Evolutionary conservation across 169 alveolate genomes (phyloP).

Genomic region (Perkinsus chesapeaki): DNA sequence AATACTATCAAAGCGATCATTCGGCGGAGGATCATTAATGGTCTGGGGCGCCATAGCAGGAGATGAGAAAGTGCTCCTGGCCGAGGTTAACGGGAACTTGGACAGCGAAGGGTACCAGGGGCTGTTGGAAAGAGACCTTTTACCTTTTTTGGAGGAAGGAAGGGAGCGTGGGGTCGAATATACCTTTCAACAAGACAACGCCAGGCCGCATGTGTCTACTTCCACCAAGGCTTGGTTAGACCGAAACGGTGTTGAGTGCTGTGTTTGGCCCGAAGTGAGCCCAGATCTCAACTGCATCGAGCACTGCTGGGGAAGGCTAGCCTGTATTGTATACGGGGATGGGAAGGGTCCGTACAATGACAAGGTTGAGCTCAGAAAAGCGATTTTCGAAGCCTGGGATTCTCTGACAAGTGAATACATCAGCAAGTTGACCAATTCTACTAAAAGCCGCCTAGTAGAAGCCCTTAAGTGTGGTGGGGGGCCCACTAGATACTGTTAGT

Average conservation of each 20-base stretch:
- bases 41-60: background rate
- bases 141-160: background rate
- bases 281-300: background rate
- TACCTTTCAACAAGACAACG: background rate
- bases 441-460: background rate
- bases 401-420: too few relatives aligned
- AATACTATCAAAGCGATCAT: too few relatives aligned
- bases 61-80: background rate
- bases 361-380: too few relatives aligned
- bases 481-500: background rate
- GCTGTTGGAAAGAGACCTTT: background rate
- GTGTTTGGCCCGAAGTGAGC: background rate
- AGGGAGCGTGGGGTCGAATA: background rate
- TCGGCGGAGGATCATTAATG: background rate
- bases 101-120: background rate
- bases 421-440: background rate
- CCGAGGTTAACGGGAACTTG: background rate
- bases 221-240: background rate
- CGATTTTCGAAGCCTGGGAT: too few relatives aligned
- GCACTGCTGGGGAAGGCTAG: background rate
- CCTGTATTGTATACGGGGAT: background rate
- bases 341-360: background rate
- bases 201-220: background rate
- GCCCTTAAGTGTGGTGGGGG: background rate
- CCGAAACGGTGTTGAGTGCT: background rate